Conservation (phyloP, 306 rosid species). For the Pyrus bretschneideri region DNA sequence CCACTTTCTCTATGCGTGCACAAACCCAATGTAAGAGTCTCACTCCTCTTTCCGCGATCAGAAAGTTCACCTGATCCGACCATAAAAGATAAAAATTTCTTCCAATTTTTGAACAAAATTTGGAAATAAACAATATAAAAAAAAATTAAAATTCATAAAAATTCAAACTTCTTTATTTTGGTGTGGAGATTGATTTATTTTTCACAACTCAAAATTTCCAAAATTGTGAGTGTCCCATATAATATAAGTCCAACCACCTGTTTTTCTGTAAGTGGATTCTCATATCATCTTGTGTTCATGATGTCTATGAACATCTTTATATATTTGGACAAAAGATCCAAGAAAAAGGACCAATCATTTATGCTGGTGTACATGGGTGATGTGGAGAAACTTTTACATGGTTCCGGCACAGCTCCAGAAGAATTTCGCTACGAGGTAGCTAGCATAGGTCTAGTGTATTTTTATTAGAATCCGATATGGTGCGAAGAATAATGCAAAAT, state of each 20-base stretch:
- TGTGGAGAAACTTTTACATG: neutral
- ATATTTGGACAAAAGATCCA: neutral
- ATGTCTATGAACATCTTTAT: neutral
- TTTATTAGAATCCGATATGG: fast-evolving
- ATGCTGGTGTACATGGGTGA: neutral
- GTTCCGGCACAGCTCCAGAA: neutral
- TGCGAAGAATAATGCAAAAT: neutral
- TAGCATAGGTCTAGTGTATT: no score
- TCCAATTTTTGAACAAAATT: neutral
- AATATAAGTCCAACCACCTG: neutral
- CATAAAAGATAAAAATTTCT: neutral
- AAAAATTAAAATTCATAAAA: neutral
- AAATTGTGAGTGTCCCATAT: neutral
- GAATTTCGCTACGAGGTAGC: neutral
- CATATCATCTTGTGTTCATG: neutral
- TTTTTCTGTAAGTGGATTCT: neutral
- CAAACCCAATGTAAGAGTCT: no score
- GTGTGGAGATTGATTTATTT: neutral
- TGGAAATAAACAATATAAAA: neutral
- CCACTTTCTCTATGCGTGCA: no score
- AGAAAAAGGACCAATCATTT: neutral
- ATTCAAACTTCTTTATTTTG: neutral
- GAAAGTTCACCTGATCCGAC: no score
- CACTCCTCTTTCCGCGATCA: no score
- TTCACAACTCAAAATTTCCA: neutral